Evolutionary conservation across 306 rosid genomes (phyloP).

Genomic region (Quercus variabilis): DNA sequence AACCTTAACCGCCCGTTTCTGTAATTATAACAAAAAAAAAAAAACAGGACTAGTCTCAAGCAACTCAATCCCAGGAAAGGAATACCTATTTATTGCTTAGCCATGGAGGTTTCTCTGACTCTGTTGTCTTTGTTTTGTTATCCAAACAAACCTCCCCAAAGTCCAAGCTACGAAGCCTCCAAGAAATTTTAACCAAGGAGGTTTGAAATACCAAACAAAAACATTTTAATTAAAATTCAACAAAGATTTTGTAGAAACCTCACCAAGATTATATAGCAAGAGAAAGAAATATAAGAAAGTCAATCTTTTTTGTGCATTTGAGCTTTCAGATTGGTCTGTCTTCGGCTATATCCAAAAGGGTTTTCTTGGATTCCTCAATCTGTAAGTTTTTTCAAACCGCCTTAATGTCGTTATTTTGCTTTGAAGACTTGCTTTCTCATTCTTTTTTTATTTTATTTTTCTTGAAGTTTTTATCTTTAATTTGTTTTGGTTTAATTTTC

Average conservation of each 20-base stretch:
- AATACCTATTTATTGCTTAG: constrained; percentile 35
- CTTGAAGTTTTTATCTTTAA: background rate
- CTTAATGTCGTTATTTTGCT: background rate
- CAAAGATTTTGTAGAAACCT: background rate
- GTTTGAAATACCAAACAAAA: constrained; percentile 3
- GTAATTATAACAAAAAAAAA: constrained; percentile 19
- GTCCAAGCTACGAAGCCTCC: constrained; percentile 37
- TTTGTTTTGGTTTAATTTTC: background rate
- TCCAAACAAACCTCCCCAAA: constrained; percentile 25
- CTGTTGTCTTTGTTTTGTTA: constrained; percentile 12
- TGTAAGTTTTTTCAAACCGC: constrained; percentile 25
- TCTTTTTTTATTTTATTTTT: background rate
- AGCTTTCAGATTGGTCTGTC: constrained; percentile 29
- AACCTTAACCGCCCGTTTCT: background rate
- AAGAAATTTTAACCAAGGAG: constrained; percentile 8
- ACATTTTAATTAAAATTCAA: background rate
- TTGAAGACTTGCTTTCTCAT: background rate
- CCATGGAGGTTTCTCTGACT: constrained; percentile 1
- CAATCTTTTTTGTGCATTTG: constrained; percentile 16
- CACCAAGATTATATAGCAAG: background rate
- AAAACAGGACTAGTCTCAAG: constrained; percentile 11
- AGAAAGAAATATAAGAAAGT: background rate
- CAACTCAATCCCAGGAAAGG: constrained; percentile 13
- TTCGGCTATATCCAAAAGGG: background rate
- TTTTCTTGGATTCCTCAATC: constrained; percentile 13